These are phyloP conservation scores for Clonostachys rosea DNA, from an alignment of 2,329 filamentous ascomycete species.

Conservation along the genomic window DNA sequence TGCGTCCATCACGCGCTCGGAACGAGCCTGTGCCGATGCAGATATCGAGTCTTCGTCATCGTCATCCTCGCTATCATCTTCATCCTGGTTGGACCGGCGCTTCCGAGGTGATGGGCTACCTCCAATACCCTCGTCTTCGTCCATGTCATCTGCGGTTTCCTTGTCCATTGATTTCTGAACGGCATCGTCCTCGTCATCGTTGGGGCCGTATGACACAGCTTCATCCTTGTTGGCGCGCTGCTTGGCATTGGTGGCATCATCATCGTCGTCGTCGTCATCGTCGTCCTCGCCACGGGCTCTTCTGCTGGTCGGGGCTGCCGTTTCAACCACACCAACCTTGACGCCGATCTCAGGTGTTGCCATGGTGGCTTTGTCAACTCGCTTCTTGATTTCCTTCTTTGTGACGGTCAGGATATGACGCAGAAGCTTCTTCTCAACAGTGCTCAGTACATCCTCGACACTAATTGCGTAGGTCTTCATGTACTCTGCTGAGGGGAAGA, in stretches of 20 bases:
- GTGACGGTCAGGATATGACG: conserved; percentile 66
- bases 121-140: conserved; percentile 47
- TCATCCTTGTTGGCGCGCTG: conserved; percentile 72
- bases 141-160: conserved; percentile 51
- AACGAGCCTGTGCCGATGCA: conserved; percentile 42
- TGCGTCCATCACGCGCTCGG: conserved; percentile 59
- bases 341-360: conserved; percentile 71
- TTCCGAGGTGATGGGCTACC: conserved; percentile 35
- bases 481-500: conserved; percentile 86
- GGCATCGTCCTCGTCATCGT: conserved; percentile 85
- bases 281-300: conserved; percentile 45
- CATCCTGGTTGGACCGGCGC: conserved; percentile 16
- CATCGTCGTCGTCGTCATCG: conserved; percentile 72
- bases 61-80: conserved; percentile 31
- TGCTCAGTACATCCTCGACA: conserved; percentile 69
- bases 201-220: conserved; percentile 83
- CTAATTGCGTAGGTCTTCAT: conserved; percentile 79
- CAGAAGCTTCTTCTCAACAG: conserved; percentile 78
- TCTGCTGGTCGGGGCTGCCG: conserved; percentile 28
- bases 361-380: conserved; percentile 57
- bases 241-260: conserved; percentile 72
- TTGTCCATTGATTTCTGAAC: conserved; percentile 61
- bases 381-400: conserved; percentile 79
- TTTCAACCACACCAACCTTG: conserved; percentile 48
- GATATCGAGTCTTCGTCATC: conserved; percentile 20